Evolutionary conservation across 306 rosid genomes (phyloP).

Genomic region (Rubus idaeus): DNA sequence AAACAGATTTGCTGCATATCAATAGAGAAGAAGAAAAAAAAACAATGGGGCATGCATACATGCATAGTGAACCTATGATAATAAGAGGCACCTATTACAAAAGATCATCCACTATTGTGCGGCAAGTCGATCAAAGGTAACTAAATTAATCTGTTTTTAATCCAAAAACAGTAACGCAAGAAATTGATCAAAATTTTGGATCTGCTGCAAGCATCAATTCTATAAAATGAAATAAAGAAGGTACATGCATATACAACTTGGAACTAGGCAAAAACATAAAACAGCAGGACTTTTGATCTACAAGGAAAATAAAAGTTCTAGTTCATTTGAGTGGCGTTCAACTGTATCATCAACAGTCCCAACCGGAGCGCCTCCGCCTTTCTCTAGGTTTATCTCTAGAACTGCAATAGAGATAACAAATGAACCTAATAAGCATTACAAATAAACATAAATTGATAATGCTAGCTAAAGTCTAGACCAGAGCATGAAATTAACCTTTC

Average conservation of each 20-base stretch:
- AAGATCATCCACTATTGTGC: neutral
- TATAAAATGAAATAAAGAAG: neutral
- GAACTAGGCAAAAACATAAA: constrained; percentile 3
- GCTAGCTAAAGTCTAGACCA: neutral
- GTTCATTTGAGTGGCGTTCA: constrained; percentile 21
- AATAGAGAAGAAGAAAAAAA: neutral
- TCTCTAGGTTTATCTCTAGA: constrained; percentile 67
- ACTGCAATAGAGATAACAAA: constrained; percentile 45
- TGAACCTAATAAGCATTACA: constrained; percentile 39
- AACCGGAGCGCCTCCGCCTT: constrained; percentile 87
- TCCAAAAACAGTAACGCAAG: neutral
- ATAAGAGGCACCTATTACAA: neutral
- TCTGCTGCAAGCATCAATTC: neutral
- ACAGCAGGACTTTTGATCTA: constrained; percentile 28
- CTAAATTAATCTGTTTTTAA: neutral
- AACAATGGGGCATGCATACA: neutral
- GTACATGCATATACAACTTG: constrained; percentile 15
- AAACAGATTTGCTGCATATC: neutral
- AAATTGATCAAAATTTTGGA: neutral
- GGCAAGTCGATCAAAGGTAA: neutral
- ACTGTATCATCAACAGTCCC: constrained; percentile 63
- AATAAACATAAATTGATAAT: constrained; percentile 2
- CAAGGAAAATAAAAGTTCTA: constrained; percentile 23
- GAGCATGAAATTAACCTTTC: constrained; percentile 55
- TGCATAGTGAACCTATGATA: neutral